Base-by-base conservation (phyloP, 345 rosid genomes). In the Ceriops decandra region DNA sequence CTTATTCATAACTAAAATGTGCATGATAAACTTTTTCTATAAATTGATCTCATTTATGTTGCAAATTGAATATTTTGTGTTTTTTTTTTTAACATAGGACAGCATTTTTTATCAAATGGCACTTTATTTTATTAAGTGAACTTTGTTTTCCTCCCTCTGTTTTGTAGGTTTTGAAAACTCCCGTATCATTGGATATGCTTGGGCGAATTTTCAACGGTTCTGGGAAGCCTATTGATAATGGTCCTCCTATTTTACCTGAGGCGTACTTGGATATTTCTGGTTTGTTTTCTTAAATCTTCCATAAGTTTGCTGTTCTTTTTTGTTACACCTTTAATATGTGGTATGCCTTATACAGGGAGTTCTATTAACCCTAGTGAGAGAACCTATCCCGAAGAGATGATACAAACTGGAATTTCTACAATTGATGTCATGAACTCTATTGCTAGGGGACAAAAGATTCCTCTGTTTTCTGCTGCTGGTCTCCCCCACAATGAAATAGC, bases 361-460 rank as follows among this genome's bases (percentile, higher is more conserved):
- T 93, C 98, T 35, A 93, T 93, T 78, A 93, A 93, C 74, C 98
- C 98, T 42, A 93, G 98, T 79, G 98, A 93, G 81, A 86, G 97
- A 83, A 93, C 98, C 38, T 93, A 93, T 67, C 98, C 97, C 19
- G 97, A 93, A 75, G 97, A 93, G 82, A 93, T 93, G 97, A 93
- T 91, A 68, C 97, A 91, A 85, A 91, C 97, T 16, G 98, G 98
- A 65, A 93, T 93, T 76, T 93, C 97, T 36, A 93, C 98, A 7
- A 93, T 93, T 8, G 99, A 93, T 88, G 96, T 91, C 61, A 91
- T 93, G 97, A 91, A 93, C 69, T 93, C 98, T 64, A 91, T 91
- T 68, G 98, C 98, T 65, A 88, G 99, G 80, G 98, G 97, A 75
- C 96, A 93, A 72, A 93, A 93, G 76, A 93, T 93, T 68, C 99